Evolutionary conservation across 179 eudicot genomes (phyloP), one percentile per base, ranked within the genome.

Genomic region (Pouteria campechiana): DNA sequence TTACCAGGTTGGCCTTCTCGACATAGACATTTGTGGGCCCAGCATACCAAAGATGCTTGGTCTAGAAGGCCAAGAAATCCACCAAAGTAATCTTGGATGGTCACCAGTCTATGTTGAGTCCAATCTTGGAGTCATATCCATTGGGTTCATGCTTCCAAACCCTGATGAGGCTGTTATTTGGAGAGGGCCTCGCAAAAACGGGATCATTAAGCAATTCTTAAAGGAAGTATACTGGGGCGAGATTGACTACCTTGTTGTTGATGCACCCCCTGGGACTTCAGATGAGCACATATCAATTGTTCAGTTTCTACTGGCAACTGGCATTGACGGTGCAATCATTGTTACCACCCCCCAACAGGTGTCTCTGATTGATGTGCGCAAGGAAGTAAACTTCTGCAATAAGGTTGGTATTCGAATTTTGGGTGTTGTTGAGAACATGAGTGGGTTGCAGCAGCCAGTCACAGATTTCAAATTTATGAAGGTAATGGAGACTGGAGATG

Each of bases 1-100:
- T 55, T 63, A 73, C 30, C 93, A 88, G 50, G 93, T 75, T 1
- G 97, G 97, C 31, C 74, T 88, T n/a, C 97, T 88, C 0, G 97
- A 88, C 58, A 75, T 88, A 24, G 97, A 88, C 47, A 88, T 88
- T 1, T 88, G 95, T 50, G 97, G 97, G 32, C 97, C 97, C 11
- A 88, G 97, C 74, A 88, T 84, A 39, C 97, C 97, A 11, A 88
- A 88, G 57, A 88, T 88, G 97, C 89, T 84, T 21, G 95, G 97
- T 12, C 69, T 84, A 12, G 97, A 89, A 69, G 97, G 97, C 51
- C 97, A 81, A 67, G 95, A 84, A 53, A 84, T 89, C 48, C 93
- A 84, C 64, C 94, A 89, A 55, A 89, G 93, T 50, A 84, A 78
- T 68, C 88, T 84, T 18, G 97, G 97, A 32, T 89, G 97, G 97